Conservation (phyloP, 2,329 filamentous ascomycete genomes). For the Rhinocladiella mackenziei region DNA sequence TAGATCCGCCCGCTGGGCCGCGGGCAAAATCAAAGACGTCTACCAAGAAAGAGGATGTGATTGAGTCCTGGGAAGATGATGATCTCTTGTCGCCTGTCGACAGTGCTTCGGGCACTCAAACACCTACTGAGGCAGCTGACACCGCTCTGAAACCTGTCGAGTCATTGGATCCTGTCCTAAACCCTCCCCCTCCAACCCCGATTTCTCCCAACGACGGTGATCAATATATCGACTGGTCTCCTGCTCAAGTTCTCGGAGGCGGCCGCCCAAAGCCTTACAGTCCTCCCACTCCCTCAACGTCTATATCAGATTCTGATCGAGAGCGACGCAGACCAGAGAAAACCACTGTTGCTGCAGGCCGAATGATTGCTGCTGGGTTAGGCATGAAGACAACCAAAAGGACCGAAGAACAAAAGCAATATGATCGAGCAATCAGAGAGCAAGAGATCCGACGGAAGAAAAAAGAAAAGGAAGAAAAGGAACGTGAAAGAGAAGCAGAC, state of each 20-base stretch:
- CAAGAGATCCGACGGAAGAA: constrained; percentile 76
- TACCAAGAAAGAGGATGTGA: constrained; percentile 43
- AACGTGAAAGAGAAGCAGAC: constrained; percentile 57
- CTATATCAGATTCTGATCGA: constrained; percentile 14
- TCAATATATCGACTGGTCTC: constrained; percentile 23
- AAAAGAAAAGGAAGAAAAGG: constrained; percentile 65
- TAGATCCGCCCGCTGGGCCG: constrained; percentile 25
- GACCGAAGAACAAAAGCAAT: constrained; percentile 48
- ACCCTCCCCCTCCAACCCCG: constrained; percentile 64
- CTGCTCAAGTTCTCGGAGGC: constrained; percentile 25
- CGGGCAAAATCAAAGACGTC: constrained; percentile 24
- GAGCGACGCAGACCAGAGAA: constrained; percentile 68
- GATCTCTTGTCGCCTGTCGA: constrained; percentile 19
- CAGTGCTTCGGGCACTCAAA: constrained; percentile 29
- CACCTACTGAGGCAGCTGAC: constrained; percentile 20
- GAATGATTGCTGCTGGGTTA: constrained; percentile 84
- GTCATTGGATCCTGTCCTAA: constrained; percentile 27
- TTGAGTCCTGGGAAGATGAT: constrained; percentile 66
- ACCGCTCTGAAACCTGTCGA: constrained; percentile 16
- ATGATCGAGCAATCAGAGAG: constrained; percentile 75
- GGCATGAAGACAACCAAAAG: constrained; percentile 75
- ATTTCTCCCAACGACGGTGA: constrained; percentile 43
- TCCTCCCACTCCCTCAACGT: constrained; percentile 15
- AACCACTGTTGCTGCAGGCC: constrained; percentile 82
- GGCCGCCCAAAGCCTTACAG: constrained; percentile 19